Conservation (phyloP, 176 grass and related monocot genomes). For the Aegilops sharonensis region DNA sequence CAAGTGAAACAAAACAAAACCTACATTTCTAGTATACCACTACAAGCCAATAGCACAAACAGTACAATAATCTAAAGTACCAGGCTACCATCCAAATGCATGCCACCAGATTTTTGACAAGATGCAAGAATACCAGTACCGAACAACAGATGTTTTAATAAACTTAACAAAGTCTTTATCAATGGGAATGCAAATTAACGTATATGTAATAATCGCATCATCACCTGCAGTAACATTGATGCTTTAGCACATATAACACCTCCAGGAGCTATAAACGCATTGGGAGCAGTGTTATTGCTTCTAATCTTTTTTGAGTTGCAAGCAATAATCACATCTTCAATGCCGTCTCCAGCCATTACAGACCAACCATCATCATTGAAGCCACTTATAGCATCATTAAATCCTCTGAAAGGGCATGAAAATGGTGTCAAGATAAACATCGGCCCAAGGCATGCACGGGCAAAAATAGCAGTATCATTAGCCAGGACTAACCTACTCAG, state of each 20-base stretch:
- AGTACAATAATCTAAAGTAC: not conserved
- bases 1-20: constrained; percentile 15
- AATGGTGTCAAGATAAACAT: constrained; percentile 19
- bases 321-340: constrained; percentile 84
- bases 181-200: not conserved
- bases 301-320: constrained; percentile 77
- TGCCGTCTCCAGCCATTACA: constrained; percentile 72
- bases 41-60: not conserved
- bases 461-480: constrained; percentile 12
- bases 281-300: constrained; percentile 34
- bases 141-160: not conserved
- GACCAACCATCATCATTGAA: constrained; percentile 99
- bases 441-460: not conserved
- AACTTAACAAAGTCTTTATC: not conserved
- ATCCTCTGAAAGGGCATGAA: constrained; percentile 60
- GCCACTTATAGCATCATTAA: constrained; percentile 95
- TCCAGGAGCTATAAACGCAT: constrained; percentile 63
- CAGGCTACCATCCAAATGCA: not conserved
- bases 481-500: constrained; percentile 65
- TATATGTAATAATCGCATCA: constrained; percentile 1
- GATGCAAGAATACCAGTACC: not conserved
- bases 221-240: constrained; percentile 95
- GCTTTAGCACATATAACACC: constrained; percentile 97
- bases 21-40: not conserved
- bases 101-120: not conserved